phyloP scores from a whole-genome alignment of 179 eudicot species.

The Silene coronaria region DNA sequence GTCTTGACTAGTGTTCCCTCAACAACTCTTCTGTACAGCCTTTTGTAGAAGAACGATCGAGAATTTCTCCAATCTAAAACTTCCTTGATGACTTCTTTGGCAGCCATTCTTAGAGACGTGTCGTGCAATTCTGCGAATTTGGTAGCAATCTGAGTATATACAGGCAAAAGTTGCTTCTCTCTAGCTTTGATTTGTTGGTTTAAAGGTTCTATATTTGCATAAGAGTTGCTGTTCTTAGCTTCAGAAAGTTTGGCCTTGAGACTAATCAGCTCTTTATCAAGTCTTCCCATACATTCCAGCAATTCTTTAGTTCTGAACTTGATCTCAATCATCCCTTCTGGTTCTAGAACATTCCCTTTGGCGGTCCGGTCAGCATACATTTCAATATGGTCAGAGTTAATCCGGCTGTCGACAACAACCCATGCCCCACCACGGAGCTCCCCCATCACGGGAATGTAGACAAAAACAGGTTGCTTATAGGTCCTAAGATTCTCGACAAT shows the following conservation, averaged over 20 bases:
- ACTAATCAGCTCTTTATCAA: conserved; percentile 54
- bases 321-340: conserved; percentile 96
- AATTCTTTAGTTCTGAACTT: conserved; percentile 75
- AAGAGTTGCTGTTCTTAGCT: conserved; percentile 37
- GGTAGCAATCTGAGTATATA: conserved; percentile 92
- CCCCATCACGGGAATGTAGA: conserved; percentile 85
- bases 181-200: conserved; percentile 65
- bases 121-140: conserved; percentile 94
- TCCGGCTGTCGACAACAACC: conserved; percentile 94
- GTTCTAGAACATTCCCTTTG: conserved; percentile 93
- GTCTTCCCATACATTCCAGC: conserved; percentile 90
- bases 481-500: conserved; percentile 96
- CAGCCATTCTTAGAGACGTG: conserved; percentile 88
- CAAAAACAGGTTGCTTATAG: conserved; percentile 82
- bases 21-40: conserved; percentile 61
- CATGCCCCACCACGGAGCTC: conserved; percentile 99
- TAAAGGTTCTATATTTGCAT: conserved; percentile 37
- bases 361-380: conserved; percentile 96
- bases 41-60: conserved; percentile 62
- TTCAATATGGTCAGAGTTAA: conserved; percentile 84
- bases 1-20: conserved; percentile 69
- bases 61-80: conserved; percentile 75
- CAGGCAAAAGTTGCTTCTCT: conserved; percentile 80
- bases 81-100: conserved; percentile 74
- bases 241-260: conserved; percentile 55